Percentiles rank a stretch among this genome's conserved stretches.
phyloP scores from a whole-genome alignment of 768 basidiomycete species.

The Hydnum rufescens region DNA sequence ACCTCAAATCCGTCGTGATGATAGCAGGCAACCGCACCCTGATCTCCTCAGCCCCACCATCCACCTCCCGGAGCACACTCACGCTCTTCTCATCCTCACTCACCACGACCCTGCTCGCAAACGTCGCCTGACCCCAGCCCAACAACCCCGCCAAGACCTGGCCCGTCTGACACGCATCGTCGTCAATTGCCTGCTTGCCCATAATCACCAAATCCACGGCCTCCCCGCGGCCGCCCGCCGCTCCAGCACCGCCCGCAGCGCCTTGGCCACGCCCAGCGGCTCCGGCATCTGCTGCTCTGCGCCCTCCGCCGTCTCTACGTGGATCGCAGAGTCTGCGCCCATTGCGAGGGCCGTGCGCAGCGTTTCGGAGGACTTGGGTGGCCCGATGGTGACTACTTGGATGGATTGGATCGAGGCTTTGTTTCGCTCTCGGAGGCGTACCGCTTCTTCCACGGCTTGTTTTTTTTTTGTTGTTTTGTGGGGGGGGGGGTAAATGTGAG shows the following conservation, averaged over 20 bases:
- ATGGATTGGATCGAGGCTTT: constrained; percentile 67
- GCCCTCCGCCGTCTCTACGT: constrained; percentile 66
- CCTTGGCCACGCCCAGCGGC: constrained; percentile 79
- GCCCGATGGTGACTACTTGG: constrained; percentile 85
- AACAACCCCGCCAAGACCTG: constrained; percentile 92
- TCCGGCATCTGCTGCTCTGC: constrained; percentile 45
- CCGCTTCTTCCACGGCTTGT: constrained; percentile 92
- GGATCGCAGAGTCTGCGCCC: constrained; percentile 87
- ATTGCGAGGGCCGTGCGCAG: constrained; percentile 93
- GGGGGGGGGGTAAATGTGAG: background rate
- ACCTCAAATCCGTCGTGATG: constrained; percentile 86
- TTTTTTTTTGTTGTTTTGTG: background rate
- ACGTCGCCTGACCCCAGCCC: constrained; percentile 87
- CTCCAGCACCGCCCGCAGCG: constrained; percentile 56
- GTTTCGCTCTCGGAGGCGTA: constrained; percentile 73
- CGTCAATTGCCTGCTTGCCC: constrained; percentile 97
- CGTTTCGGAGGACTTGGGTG: constrained; percentile 71
- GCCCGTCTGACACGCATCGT: constrained; percentile 86
- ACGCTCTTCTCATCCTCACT: constrained; percentile 43
- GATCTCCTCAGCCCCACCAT: constrained; percentile 79
- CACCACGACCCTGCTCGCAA: constrained; percentile 72
- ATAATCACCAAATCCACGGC: constrained; percentile 76
- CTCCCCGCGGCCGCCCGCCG: constrained; percentile 24
- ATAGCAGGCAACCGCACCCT: constrained; percentile 62
- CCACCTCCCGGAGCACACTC: constrained; percentile 71